Base-by-base conservation (phyloP, 441 rosid species). In the Brassica hybrid region DNA sequence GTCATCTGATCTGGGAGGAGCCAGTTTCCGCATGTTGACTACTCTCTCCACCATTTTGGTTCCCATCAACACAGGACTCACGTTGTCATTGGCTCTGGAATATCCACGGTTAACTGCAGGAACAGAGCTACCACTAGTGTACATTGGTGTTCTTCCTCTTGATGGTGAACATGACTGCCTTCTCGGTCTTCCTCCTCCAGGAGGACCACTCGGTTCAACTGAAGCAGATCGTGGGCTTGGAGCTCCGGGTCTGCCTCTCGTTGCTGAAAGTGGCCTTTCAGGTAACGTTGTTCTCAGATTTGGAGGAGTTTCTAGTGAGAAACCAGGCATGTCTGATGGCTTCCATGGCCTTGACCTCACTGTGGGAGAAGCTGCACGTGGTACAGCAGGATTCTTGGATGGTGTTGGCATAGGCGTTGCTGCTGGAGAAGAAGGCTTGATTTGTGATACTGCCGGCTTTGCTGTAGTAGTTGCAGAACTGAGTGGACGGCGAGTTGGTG, bases 261-360 rank as follows among this genome's bases (percentile, higher is more conserved):
- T 77, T 17, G 93, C 95, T 71, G 99, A 94, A 81, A 89, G 94
- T 59, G 98, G 96, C 75, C 97, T 85, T 38, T 90, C 96, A 2
- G 98, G 92, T 72, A 88, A 75, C 38, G 97, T 79, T 36, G 98
- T 92, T 79, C 97, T 92, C 73, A 96, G 85, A 83, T 96, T 96
- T 67, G 99, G 99, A 50, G 99, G 98, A 73, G 97, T 90, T 83
- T 93, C 99, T 71, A 86, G 88, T 2, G 98, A 93, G 84, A 86
- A 95, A 70, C 99, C 99, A 54, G 99, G 98, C 98, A 96, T 93
- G 81, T 96, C 94, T 16, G 97, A 88, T 9, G 98, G 98, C 79
- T 93, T 96, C 99, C 99, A 96, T 73, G 97, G 91, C 71, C 97
- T 87, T 67, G 97, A 81, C 86, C 87, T 92, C 65, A 82, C 86